phyloP scores from a whole-genome alignment of 495 filamentous ascomycete species.

The Geopyxis carbonaria region DNA sequence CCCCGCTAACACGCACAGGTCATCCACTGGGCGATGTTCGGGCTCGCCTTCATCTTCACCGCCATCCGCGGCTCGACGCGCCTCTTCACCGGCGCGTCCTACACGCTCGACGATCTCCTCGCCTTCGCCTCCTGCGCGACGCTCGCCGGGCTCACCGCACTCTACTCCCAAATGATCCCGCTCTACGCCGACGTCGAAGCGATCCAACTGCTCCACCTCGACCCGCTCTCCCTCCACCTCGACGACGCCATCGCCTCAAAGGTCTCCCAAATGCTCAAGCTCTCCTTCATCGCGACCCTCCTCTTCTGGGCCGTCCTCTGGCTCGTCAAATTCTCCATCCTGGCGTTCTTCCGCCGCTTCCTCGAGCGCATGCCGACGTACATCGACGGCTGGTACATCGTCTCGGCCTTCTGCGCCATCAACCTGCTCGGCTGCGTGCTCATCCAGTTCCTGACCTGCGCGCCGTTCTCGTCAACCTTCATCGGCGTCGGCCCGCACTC shows the following conservation, averaged over 20 bases:
- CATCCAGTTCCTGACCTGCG: constrained; percentile 28
- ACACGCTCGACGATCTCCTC: constrained; percentile 31
- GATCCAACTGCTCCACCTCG: constrained; percentile 30
- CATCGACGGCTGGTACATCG: constrained; percentile 27
- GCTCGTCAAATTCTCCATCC: constrained; percentile 33
- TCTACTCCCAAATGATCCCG: constrained; percentile 31
- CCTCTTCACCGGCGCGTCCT: constrained; percentile 19
- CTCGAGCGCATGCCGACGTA: constrained; percentile 28
- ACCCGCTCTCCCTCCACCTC: constrained; percentile 25
- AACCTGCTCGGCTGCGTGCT: constrained; percentile 30
- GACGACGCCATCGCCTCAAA: constrained; percentile 23
- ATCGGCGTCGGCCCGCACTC: constrained; percentile 28
- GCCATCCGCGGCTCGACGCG: constrained; percentile 28
- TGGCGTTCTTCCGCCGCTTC: constrained; percentile 32
- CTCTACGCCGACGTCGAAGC: too few relatives aligned
- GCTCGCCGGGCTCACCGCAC: constrained; percentile 28
- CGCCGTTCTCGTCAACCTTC: constrained; percentile 27
- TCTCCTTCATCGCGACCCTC: constrained; percentile 31
- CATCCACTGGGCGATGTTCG: constrained; percentile 26
- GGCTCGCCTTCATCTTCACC: constrained; percentile 29
- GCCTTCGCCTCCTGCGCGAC: constrained; percentile 27
- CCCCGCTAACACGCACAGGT: too few relatives aligned
- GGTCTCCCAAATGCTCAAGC: constrained; percentile 28
- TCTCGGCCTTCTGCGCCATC: constrained; percentile 26
- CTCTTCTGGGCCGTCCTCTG: constrained; percentile 35